Base-by-base conservation (phyloP, 208 protist genomes). In the Phytomonas sp. region DNA sequence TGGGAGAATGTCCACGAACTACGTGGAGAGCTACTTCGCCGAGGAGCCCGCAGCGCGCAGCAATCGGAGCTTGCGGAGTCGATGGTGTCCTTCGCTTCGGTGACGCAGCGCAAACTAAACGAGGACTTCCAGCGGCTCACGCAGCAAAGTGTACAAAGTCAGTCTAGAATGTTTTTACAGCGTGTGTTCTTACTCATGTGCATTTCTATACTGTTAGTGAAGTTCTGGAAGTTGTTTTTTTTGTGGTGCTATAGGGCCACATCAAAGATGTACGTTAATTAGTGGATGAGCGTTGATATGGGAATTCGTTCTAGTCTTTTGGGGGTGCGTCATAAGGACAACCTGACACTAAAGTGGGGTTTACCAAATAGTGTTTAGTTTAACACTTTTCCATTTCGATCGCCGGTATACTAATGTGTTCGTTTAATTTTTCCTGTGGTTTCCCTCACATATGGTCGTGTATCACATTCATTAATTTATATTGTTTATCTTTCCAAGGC, bases 1-100 rank as follows among this genome's bases (percentile, higher is more conserved):
- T 96, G 91, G 89, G 88, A 96, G 73, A 85, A 96, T 30, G 88
- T 96, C 31, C 91, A 96, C 70, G 91, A 96, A 73, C 72, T 94
- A 52, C 81, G 91, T 16, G 91, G 88, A 4, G 91, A 94, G 69
- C 78, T 96, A 69, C 82, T 96, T 40, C 87, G 85, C 16, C 91
- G 89, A 30, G 88, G 91, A n/a, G 83, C 91, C 11, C 86, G 88
- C 31, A 96, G 86, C 64, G 87, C 87, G 30, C 88, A 96, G 61
- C 91, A 96, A 73, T 93, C 88, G 14, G 83, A 94, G 79, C 71
- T 96, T 66, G 91, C 91, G 7, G 88, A 96, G 78, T 79, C 87
- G 66, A 96, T 96, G 91, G 88, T 96, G 26, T 78, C 79, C 60
- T 94, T 93, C 71, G 91, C 91, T 36, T 92, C 87, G 4, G 66